A percentile compares a stretch with the other conserved stretches of the same genome.
Evolutionary conservation across 2,329 filamentous ascomycete genomes (phyloP).

Genomic region (Colletotrichum sp.): DNA sequence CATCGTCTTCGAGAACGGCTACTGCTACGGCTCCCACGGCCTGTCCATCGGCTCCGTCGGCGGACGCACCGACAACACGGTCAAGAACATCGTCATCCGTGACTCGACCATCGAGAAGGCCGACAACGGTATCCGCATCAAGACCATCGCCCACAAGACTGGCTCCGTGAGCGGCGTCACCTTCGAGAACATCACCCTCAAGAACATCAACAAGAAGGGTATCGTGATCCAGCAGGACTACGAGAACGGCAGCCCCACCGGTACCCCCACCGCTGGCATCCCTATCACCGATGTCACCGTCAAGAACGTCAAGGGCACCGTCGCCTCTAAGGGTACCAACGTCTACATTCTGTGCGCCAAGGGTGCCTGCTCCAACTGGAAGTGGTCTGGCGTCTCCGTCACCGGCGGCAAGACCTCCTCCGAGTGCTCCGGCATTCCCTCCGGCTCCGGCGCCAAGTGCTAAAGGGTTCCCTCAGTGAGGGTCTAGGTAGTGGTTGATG

Average conservation of each 20-base stretch:
- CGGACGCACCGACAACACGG: constrained; percentile 55
- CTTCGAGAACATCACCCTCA: constrained; percentile 48
- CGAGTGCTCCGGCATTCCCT: constrained; percentile 31
- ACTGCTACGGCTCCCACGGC: constrained; percentile 50
- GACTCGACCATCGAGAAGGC: constrained; percentile 56
- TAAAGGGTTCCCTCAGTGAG: background rate
- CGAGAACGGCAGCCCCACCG: constrained; percentile 49
- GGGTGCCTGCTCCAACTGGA: constrained; percentile 58
- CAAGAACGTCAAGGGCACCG: constrained; percentile 47
- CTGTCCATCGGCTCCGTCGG: constrained; percentile 50
- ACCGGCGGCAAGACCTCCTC: constrained; percentile 52
- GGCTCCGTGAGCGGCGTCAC: constrained; percentile 48
- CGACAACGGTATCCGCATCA: constrained; percentile 57
- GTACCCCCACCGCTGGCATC: constrained; percentile 50
- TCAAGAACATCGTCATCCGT: constrained; percentile 56
- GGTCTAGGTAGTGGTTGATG: background rate
- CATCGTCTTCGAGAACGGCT: constrained; percentile 49
- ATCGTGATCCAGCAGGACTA: constrained; percentile 51
- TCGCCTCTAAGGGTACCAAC: constrained; percentile 41
- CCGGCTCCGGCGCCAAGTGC: constrained; percentile 19
- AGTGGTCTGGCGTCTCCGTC: constrained; percentile 52
- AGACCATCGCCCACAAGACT: constrained; percentile 51
- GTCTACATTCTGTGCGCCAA: constrained; percentile 60
- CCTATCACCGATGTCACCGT: constrained; percentile 56
- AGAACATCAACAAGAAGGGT: constrained; percentile 45